Evolutionary conservation across 306 rosid genomes (phyloP).

Genomic region (Dicorynia guianensis): DNA sequence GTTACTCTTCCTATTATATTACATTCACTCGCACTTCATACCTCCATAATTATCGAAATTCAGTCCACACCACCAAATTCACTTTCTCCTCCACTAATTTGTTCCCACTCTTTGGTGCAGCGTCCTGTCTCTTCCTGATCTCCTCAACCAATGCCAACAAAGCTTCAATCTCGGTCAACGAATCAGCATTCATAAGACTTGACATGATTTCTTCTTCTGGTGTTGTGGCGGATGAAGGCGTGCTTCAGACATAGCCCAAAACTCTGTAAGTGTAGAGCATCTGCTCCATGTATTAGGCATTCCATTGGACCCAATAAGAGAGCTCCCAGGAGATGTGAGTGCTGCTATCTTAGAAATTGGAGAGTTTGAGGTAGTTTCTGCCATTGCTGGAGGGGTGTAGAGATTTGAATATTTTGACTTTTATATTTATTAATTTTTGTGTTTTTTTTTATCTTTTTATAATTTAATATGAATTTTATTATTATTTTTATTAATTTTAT

Average conservation of each 20-base stretch:
- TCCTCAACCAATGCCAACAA: conserved; percentile 57
- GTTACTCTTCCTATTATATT: no score
- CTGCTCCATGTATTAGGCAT: conserved; percentile 69
- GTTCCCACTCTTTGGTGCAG: conserved; percentile 30
- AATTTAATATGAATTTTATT: no score
- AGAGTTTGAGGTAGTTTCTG: conserved; percentile 89
- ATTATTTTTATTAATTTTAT: no score
- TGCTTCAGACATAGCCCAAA: conserved; percentile 63
- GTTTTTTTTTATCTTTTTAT: no score
- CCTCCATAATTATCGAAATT: conserved; percentile 41
- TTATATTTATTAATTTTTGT: no score
- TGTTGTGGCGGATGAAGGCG: background rate
- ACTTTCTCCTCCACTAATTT: conserved; percentile 57
- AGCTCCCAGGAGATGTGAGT: conserved; percentile 67
- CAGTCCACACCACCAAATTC: conserved; percentile 59
- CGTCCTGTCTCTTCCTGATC: conserved; percentile 56
- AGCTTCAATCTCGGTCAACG: conserved; percentile 62
- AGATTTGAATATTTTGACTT: no score
- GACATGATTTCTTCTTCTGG: conserved; percentile 53
- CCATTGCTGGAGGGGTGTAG: conserved; percentile 77
- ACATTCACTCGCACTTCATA: conserved; percentile 49
- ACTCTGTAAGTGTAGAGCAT: conserved; percentile 56
- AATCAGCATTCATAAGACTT: conserved; percentile 47
- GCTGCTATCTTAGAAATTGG: conserved; percentile 71
- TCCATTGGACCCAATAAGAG: conserved; percentile 88